A percentile compares a stretch with the other conserved stretches of the same genome.
phyloP scores from a whole-genome alignment of 202 grass and related monocot genomes.

The Zoysia matrella region DNA sequence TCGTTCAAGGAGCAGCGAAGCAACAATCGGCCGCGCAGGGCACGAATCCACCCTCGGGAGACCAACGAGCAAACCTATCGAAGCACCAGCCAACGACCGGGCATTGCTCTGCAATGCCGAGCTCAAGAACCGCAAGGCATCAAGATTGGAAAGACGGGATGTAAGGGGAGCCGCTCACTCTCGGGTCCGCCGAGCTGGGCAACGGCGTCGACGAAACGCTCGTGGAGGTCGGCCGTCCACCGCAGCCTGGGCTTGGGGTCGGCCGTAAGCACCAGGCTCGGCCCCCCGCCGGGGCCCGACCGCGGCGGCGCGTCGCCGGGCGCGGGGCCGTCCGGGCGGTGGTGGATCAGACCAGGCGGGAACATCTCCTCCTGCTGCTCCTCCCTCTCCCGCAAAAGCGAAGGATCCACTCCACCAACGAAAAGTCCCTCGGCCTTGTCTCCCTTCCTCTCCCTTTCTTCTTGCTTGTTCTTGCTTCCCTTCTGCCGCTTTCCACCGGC shows the following conservation, averaged over 20 bases:
- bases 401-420: constrained; percentile 51
- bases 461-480: constrained; percentile 42
- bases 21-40: background rate
- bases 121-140: constrained; percentile 1
- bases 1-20: background rate
- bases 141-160: background rate
- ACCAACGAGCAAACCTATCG: background rate
- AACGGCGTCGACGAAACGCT: constrained; percentile 81
- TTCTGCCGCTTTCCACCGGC: constrained; percentile 48
- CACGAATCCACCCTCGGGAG: background rate
- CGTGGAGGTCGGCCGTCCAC: constrained; percentile 79
- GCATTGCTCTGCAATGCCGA: constrained; percentile 43
- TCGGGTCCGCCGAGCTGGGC: constrained; percentile 75
- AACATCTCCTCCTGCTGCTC: constrained; percentile 50
- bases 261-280: constrained; percentile 67
- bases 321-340: constrained; percentile 41
- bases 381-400: constrained; percentile 42
- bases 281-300: constrained; percentile 44
- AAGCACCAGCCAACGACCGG: constrained; percentile 10
- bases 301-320: constrained; percentile 45
- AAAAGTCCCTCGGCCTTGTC: constrained; percentile 45
- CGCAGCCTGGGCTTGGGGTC: constrained; percentile 78
- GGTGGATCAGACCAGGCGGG: constrained; percentile 67
- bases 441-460: constrained; percentile 22
- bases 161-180: constrained; percentile 43